A percentile compares a stretch with the other conserved stretches of the same genome.
Evolutionary conservation across 306 rosid genomes (phyloP).

Genomic region (Gillenia trifoliata): DNA sequence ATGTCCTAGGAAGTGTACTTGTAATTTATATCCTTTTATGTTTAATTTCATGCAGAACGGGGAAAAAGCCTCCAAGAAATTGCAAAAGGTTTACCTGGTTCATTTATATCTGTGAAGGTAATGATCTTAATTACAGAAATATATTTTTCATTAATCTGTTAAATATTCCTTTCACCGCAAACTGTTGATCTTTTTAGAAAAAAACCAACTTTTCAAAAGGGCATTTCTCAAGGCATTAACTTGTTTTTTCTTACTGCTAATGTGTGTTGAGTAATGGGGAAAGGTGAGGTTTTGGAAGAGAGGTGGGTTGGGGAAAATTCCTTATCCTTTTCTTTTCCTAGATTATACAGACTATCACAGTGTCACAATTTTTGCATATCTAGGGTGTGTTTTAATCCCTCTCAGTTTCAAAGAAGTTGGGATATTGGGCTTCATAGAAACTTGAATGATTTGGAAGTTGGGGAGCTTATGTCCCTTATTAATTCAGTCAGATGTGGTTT

Average conservation of each 20-base stretch:
- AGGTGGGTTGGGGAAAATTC: no score
- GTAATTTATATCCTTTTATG: background rate
- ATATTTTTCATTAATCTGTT: background rate
- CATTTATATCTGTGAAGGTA: conserved; percentile 64
- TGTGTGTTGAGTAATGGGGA: background rate
- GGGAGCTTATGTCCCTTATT: no score
- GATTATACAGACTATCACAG: no score
- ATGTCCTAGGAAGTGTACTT: background rate
- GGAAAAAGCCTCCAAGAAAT: conserved; percentile 55
- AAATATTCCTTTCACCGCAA: background rate
- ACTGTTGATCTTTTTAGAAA: background rate
- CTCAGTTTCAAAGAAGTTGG: no score
- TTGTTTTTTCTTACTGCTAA: no score
- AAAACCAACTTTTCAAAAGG: background rate
- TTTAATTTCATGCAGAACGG: conserved; percentile 50
- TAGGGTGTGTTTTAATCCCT: no score
- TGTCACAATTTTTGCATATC: no score
- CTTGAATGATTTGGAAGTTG: no score
- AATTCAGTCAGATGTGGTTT: no score
- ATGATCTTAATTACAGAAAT: conserved; percentile 11
- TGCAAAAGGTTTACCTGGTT: conserved; percentile 52
- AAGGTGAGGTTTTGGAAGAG: background rate
- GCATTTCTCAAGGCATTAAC: background rate
- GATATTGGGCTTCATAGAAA: no score
- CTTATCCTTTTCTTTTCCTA: no score